Percentiles rank a stretch among this genome's conserved stretches.
Conservation (phyloP, 768 basidiomycete species). For the Mycena capillaripes region DNA sequence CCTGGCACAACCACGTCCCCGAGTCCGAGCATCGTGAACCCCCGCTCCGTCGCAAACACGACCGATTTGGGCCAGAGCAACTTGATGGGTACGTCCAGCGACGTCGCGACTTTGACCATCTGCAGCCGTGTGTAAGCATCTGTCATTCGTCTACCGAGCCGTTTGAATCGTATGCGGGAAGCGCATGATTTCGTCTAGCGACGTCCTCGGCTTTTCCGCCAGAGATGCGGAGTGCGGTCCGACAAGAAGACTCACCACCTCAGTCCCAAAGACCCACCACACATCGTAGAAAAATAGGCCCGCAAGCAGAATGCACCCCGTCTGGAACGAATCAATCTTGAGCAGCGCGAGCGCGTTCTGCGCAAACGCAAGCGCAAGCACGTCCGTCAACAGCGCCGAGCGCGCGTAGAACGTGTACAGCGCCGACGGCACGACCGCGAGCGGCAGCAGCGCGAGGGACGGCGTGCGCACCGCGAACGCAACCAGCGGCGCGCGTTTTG, state of each 20-base stretch:
- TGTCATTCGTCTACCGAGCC: neutral
- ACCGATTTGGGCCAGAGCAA: constrained; percentile 87
- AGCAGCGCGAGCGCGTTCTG: constrained; percentile 85
- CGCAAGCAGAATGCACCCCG: constrained; percentile 84
- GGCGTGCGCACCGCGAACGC: constrained; percentile 70
- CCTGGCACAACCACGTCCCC: constrained; percentile 85
- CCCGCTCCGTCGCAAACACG: constrained; percentile 60
- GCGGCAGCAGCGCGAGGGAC: constrained; percentile 66
- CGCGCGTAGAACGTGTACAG: constrained; percentile 70
- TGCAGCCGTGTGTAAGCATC: constrained; percentile 44
- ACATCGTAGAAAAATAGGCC: constrained; percentile 95
- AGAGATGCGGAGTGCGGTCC: neutral
- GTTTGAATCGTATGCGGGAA: too few relatives aligned
- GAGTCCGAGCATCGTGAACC: constrained; percentile 92
- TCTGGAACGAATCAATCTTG: constrained; percentile 90
- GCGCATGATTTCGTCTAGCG: constrained; percentile 4
- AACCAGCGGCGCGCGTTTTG: constrained; percentile 34
- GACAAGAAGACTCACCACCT: constrained; percentile 69
- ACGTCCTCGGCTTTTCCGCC: neutral
- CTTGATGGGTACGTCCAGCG: constrained; percentile 94
- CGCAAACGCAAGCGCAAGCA: constrained; percentile 83
- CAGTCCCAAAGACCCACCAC: constrained; percentile 94
- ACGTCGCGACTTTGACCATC: constrained; percentile 96
- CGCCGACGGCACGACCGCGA: constrained; percentile 74
- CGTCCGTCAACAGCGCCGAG: constrained; percentile 82